Base-by-base conservation (phyloP, 2,329 filamentous ascomycete species). In the Hymenoscyphus fructigenus region DNA sequence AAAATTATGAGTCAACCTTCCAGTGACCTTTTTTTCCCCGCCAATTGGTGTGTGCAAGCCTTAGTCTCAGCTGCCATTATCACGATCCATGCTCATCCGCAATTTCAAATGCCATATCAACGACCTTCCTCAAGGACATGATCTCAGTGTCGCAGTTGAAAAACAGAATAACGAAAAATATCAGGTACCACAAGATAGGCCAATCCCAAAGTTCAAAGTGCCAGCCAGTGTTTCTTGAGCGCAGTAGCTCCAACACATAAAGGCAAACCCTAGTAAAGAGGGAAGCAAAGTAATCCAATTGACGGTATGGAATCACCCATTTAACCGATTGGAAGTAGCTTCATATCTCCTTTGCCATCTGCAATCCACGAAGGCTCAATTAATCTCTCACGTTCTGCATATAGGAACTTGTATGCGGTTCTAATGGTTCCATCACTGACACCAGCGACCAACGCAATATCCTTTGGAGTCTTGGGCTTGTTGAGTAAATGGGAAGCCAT, bases 351-450 rank as follows among this genome's bases (percentile, higher is more conserved):
- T 73, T 85, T 84, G 65, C 90, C 90, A 65, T 88, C 87, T 62
- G 85, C 83, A 62, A 94, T 83, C 87, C 92, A 94, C 66, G 90
- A 87, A 60, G 87, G 82, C 70, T 90, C 88, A 72, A 97, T 86
- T 65, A 99, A 80, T 67, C 86, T 83, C 63, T 94, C 88, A 60
- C 88, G 86, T 59, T 90, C 88, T 20, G 84, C 83, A 76, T 93
- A 94, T 59, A 99, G 83, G 74, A 91, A 88, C 76, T 95, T 95
- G 82, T 98, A 99, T 0, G 94, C 93, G 29, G 92, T 96, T 74
- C 96, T 93, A 73, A 99, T 97, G 0, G 95, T 99, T 63, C 95
- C 93, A 75, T 99, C 96, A 76, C 93, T 97, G 32, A 99, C 95
- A 69, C 92, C 92, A 0, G 91, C 92, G 20, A 95, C 89, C 28